A percentile compares a stretch with the other conserved stretches of the same genome.
phyloP scores from a whole-genome alignment of 108 stramenopile genomes.

The Schizochytrium sp. region DNA sequence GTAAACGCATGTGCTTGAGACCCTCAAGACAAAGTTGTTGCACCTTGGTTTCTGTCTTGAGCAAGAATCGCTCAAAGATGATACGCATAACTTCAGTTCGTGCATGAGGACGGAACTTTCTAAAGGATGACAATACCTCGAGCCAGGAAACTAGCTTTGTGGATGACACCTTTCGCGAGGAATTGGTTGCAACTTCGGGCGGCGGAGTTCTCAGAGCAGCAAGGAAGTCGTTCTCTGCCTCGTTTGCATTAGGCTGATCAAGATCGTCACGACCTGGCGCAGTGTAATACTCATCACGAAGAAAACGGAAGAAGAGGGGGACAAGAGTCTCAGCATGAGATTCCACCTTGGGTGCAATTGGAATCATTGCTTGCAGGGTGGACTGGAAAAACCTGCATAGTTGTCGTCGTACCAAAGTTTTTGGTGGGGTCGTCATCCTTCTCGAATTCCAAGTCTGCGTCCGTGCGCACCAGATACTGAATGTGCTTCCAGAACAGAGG shows the following conservation, averaged over 20 bases:
- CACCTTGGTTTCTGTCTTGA: background rate
- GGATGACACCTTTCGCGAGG: background rate
- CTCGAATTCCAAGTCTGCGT: background rate
- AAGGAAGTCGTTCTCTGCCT: conserved; percentile 33
- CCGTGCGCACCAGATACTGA: background rate
- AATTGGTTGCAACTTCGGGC: background rate
- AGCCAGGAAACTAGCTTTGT: conserved; percentile 40
- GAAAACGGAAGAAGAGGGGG: conserved; percentile 44
- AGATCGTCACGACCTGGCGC: conserved; percentile 42
- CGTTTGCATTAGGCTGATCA: background rate
- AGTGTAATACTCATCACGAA: conserved; percentile 14
- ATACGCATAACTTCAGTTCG: conserved; percentile 23
- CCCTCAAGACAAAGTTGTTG: conserved; percentile 31
- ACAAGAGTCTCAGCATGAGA: background rate
- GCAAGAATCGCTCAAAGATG: conserved; percentile 30
- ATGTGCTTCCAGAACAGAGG: conserved; percentile 36
- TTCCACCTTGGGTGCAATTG: conserved; percentile 15
- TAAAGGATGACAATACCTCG: conserved; percentile 17
- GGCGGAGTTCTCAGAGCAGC: background rate
- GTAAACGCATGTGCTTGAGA: background rate
- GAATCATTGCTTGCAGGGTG: background rate
- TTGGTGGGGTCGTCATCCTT: background rate
- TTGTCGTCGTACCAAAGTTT: background rate
- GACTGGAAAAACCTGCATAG: background rate
- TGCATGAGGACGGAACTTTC: conserved; percentile 15